Percentiles rank a stretch among this genome's conserved stretches.
These are phyloP conservation scores for Wallacemonas sp. DNA, from an alignment of 208 protist genomes.

Conservation along the genomic window DNA sequence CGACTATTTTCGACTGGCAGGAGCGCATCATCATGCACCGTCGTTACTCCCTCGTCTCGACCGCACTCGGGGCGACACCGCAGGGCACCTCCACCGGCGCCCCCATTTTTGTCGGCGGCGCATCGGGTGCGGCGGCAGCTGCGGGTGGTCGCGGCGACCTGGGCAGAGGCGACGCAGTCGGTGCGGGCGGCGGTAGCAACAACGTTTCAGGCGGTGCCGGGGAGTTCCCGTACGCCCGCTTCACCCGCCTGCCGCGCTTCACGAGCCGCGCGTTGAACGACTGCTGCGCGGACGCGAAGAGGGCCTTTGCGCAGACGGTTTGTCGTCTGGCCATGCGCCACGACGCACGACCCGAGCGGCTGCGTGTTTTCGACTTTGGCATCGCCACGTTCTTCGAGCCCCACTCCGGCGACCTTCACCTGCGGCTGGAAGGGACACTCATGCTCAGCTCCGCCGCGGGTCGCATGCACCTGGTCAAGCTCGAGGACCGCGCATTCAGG, in stretches of 20 bases:
- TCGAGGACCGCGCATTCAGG: conserved; percentile 66
- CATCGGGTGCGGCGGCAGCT: too few species aligned
- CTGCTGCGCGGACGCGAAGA: conserved; percentile 79
- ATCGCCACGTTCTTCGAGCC: conserved; percentile 73
- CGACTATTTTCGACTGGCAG: conserved; percentile 63
- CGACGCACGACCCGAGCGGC: conserved; percentile 17
- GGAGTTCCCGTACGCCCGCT: neutral
- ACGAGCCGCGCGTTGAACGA: conserved; percentile 63
- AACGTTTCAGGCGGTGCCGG: neutral
- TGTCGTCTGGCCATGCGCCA: conserved; percentile 67
- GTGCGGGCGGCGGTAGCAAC: neutral
- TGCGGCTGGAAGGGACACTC: conserved; percentile 77
- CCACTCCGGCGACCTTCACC: conserved; percentile 69
- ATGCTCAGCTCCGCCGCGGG: conserved; percentile 48
- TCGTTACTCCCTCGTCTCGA: conserved; percentile 44
- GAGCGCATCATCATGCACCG: conserved; percentile 67
- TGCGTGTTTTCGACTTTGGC: conserved; percentile 63
- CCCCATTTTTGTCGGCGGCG: too few species aligned
- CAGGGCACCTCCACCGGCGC: conserved; percentile 2
- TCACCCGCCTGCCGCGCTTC: conserved; percentile 22
- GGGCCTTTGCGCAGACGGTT: conserved; percentile 64
- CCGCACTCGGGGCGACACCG: neutral
- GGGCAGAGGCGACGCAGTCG: neutral
- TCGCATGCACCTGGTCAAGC: conserved; percentile 21
- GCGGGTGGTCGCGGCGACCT: neutral